These are phyloP conservation scores for Cordyceps cicadae DNA, from an alignment of 2,329 filamentous ascomycete species.

Conservation along the genomic window DNA sequence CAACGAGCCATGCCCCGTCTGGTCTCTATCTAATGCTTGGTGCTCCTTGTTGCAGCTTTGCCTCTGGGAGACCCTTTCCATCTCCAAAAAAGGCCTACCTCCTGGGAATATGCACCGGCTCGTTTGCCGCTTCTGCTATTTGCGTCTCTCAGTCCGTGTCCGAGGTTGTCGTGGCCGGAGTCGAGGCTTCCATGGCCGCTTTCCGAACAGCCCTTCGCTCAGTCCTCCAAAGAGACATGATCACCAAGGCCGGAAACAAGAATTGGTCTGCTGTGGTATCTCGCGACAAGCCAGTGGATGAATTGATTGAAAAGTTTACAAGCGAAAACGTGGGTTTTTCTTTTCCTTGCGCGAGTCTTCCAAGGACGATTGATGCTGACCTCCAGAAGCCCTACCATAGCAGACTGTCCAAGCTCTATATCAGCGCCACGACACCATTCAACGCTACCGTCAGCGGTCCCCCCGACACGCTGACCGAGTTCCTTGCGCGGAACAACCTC, in stretches of 20 bases:
- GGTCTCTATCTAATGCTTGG: background rate
- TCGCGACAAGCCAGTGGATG: conserved; percentile 1
- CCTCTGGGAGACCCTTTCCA: conserved; percentile 16
- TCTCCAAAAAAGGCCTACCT: conserved; percentile 8
- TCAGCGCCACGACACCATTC: conserved; percentile 19
- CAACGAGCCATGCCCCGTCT: background rate
- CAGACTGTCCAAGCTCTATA: conserved; percentile 13
- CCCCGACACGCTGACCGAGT: conserved; percentile 14
- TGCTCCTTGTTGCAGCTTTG: conserved; percentile 1
- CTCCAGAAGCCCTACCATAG: background rate
- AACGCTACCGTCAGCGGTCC: conserved; percentile 19
- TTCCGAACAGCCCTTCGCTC: conserved; percentile 17
- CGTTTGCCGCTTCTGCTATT: conserved; percentile 20
- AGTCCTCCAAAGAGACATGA: conserved; percentile 13
- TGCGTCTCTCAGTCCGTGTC: conserved; percentile 18
- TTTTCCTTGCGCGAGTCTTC: background rate
- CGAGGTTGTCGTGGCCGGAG: conserved; percentile 17
- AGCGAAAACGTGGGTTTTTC: background rate
- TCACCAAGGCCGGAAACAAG: conserved; percentile 12
- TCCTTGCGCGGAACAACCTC: background rate
- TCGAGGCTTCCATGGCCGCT: conserved; percentile 15
- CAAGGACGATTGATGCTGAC: background rate
- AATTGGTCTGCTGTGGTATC: background rate
- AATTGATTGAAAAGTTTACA: conserved; percentile 9
- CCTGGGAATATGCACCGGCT: conserved; percentile 20